Evolutionary conservation across 2,329 filamentous ascomycete genomes (phyloP).

Genomic region (Aureobasidium leucospermi): DNA sequence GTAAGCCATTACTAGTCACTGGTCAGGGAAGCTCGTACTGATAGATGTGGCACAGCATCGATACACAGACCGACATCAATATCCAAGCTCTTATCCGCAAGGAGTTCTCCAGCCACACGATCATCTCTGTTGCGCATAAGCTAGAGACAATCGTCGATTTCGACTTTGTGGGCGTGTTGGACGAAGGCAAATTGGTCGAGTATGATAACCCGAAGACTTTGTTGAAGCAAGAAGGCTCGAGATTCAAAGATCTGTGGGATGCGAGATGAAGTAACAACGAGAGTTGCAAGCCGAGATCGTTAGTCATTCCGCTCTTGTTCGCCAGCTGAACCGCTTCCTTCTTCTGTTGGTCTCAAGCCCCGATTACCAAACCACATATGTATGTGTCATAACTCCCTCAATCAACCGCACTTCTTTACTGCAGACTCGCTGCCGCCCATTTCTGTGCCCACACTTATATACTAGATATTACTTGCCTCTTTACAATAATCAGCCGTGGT

Average conservation of each 20-base stretch:
- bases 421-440: too few relatives aligned
- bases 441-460: too few relatives aligned
- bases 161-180: constrained; percentile 46
- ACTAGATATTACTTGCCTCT: too few relatives aligned
- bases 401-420: too few relatives aligned
- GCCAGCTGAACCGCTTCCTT: too few relatives aligned
- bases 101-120: constrained; percentile 49
- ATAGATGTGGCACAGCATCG: not conserved
- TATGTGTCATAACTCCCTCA: too few relatives aligned
- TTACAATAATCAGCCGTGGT: too few relatives aligned
- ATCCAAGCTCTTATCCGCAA: constrained; percentile 8
- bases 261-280: not conserved
- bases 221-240: not conserved
- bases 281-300: too few relatives aligned
- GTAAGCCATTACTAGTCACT: not conserved
- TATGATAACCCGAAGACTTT: constrained; percentile 3
- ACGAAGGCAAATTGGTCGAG: constrained; percentile 43
- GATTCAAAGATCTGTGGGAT: not conserved
- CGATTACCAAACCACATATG: too few relatives aligned
- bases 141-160: constrained; percentile 49
- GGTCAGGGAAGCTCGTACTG: too few relatives aligned
- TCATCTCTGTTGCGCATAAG: constrained; percentile 52
- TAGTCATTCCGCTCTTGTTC: too few relatives aligned
- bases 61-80: not conserved
- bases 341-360: too few relatives aligned